A percentile compares a stretch with the other conserved stretches of the same genome.
phyloP scores from a whole-genome alignment of 306 rosid species.

The Glycine soja region DNA sequence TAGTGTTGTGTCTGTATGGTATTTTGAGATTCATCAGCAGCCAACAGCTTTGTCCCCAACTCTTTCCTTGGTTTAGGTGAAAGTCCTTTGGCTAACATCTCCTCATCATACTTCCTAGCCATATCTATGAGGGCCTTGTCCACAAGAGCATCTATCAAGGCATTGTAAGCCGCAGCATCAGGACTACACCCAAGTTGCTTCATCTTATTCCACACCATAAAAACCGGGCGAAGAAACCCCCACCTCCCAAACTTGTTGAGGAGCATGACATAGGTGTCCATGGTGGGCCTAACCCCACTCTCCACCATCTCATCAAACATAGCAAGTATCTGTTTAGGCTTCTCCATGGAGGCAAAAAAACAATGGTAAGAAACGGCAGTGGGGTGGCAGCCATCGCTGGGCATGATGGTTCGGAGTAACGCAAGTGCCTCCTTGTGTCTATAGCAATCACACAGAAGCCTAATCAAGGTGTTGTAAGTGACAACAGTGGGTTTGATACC shows the following conservation, averaged over 20 bases:
- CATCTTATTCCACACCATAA: conserved; percentile 81
- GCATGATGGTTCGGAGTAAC: conserved; percentile 61
- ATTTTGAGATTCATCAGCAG: conserved; percentile 34
- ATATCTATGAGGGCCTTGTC: conserved; percentile 70
- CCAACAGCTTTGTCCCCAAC: conserved; percentile 60
- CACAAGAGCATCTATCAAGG: conserved; percentile 80
- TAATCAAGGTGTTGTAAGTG: conserved; percentile 76
- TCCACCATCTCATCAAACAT: conserved; percentile 78
- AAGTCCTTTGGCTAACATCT: conserved; percentile 86
- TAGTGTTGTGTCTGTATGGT: background rate
- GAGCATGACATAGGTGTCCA: conserved; percentile 88
- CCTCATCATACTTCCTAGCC: conserved; percentile 86
- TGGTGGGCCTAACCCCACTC: conserved; percentile 70
- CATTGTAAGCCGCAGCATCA: conserved; percentile 83
- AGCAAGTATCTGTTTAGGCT: conserved; percentile 69
- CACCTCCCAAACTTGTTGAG: conserved; percentile 88
- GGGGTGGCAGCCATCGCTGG: conserved; percentile 58
- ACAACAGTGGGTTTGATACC: conserved; percentile 72
- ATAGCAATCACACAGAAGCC: conserved; percentile 73
- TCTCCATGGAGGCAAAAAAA: conserved; percentile 67
- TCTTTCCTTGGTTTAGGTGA: conserved; percentile 81
- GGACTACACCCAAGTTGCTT: conserved; percentile 82
- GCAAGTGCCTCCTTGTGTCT: conserved; percentile 72
- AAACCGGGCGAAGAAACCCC: conserved; percentile 89
- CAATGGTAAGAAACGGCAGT: conserved; percentile 72